Evolutionary conservation across 2,329 filamentous ascomycete species (phyloP), one percentile per base, ranked within the genome.

Genomic region (Blumeria hordei): DNA sequence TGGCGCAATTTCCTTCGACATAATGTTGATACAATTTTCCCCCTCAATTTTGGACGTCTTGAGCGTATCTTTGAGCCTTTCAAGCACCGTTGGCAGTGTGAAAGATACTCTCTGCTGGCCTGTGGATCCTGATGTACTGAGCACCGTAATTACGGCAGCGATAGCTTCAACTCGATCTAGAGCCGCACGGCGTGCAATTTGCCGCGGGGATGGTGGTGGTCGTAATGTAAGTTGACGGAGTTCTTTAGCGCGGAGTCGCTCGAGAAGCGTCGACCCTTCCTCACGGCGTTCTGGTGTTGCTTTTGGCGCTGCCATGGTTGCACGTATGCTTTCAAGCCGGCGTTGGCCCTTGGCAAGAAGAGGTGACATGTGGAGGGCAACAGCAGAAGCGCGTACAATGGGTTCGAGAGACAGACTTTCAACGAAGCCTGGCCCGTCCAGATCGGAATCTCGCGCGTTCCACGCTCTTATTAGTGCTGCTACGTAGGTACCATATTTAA

Each of bases 241-340:
- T 60, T 84, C 77, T 69, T 90, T 90, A 55, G 75, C 72, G 59
- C 83, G 80, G 59, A 93, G 76, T 52, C 84, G 81, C 65, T 88
- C 84, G 56, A 92, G 72, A 28, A 93, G 76, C 54, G 77, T 78
- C 70, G 83, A 79, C 53, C 68, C 80, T 72, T 49, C 67, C 14
- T 64, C 59, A 28, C 67, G 66, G 53, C 64, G 56, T 28, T 53
- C 11, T 12, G 64, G 59, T 32, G 67, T 66, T 54, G 64, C 61
- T 57, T 68, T 71, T 63, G 76, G 73, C 64, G 73, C 75, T 2
- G 67, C 70, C n/a, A 82, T 72, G 57, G 72, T 77, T 52, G 74
- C 72, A 66, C 81, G 85, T 60, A 88, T 71, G 53, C 83, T 78
- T 56, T 78, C 72, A n/a, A 88, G 71, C 7, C 80, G 75, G 57